Percentiles rank a stretch among this genome's conserved stretches.
Conservation (phyloP, 768 basidiomycete species). For the Sarcomyxa edulis region DNA sequence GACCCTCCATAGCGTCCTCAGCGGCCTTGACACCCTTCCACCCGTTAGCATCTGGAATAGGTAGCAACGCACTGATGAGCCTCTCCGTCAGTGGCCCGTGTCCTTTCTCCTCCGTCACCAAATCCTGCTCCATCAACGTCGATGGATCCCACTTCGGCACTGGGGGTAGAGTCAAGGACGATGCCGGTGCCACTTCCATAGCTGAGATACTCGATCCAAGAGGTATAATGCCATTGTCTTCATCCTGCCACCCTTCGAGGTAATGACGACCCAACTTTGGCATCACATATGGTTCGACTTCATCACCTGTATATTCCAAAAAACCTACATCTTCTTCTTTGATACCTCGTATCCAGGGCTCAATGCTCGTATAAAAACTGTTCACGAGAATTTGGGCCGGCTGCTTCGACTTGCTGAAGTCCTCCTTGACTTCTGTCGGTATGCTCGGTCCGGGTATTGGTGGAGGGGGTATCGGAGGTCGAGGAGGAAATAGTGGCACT, state of each 20-base stretch:
- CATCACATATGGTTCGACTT: slow-evolving; percentile 80
- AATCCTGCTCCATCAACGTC: slow-evolving; percentile 66
- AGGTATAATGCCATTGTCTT: slow-evolving; percentile 47
- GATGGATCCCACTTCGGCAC: slow-evolving; percentile 80
- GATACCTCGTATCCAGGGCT: slow-evolving; percentile 84
- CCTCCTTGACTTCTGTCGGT: slow-evolving; percentile 78
- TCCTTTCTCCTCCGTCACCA: slow-evolving; percentile 69
- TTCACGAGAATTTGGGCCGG: slow-evolving; percentile 64
- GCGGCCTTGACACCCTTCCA: slow-evolving; percentile 81
- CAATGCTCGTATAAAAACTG: slow-evolving; percentile 86
- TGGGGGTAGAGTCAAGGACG: slow-evolving; percentile 40
- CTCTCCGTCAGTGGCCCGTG: slow-evolving; percentile 88
- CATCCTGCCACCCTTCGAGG: slow-evolving; percentile 88
- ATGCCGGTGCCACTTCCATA: slow-evolving; percentile 22
- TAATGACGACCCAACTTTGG: slow-evolving; percentile 88
- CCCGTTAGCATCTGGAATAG: slow-evolving; percentile 55
- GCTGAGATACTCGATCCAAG: slow-evolving; percentile 14
- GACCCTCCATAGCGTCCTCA: slow-evolving; percentile 80
- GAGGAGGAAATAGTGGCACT: slow-evolving; percentile 47
- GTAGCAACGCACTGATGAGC: slow-evolving; percentile 67
- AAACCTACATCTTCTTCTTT: slow-evolving; percentile 96
- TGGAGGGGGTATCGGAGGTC: slow-evolving; percentile 56
- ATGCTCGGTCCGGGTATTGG: slow-evolving; percentile 80
- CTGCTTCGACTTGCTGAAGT: slow-evolving; percentile 81
- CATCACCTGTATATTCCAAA: slow-evolving; percentile 86